Conservation (phyloP, 192 early-diverging fungal genomes). For the Phycomyces blakesleeanus region DNA sequence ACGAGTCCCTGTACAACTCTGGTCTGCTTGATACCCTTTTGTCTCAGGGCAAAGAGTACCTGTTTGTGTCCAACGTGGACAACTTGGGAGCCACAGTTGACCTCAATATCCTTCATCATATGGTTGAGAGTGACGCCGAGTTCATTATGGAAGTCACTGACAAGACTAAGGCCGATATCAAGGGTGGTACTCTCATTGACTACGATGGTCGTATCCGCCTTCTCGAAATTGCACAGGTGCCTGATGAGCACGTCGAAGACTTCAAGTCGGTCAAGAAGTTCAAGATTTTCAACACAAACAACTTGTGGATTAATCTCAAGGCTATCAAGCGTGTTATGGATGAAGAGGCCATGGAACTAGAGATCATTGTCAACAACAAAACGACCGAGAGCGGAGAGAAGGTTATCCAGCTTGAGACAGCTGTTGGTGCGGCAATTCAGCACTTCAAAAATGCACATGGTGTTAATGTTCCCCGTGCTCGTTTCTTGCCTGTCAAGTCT, state of each 20-base stretch:
- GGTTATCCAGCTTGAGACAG: conserved; percentile 97
- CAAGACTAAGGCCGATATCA: conserved; percentile 99
- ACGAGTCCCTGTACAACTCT: conserved; percentile 89
- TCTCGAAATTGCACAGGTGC: conserved; percentile 99
- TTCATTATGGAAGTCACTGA: conserved; percentile 99
- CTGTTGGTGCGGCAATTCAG: conserved; percentile 98
- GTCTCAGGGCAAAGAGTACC: conserved; percentile 94
- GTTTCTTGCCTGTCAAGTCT: conserved; percentile 98
- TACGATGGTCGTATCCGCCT: conserved; percentile 92
- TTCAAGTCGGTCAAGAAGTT: conserved; percentile 99
- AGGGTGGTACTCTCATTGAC: conserved; percentile 99
- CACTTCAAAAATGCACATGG: conserved; percentile 93
- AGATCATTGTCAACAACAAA: conserved; percentile 98
- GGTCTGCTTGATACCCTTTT: conserved; percentile 92
- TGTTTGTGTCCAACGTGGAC: conserved; percentile 99
- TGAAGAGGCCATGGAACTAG: conserved; percentile 74
- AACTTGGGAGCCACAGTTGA: conserved; percentile 98
- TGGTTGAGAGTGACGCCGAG: conserved; percentile 82
- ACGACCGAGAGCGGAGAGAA: conserved; percentile 90
- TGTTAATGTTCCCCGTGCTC: conserved; percentile 95
- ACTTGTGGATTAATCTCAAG: conserved; percentile 82
- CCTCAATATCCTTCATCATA: conserved; percentile 84
- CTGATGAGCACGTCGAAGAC: conserved; percentile 92
- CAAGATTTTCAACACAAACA: conserved; percentile 99
- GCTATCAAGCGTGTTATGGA: conserved; percentile 85